Evolutionary conservation across 2,329 filamentous ascomycete species (phyloP), one percentile per base, ranked within the genome.

Genomic region (Fonsecaea nubica): DNA sequence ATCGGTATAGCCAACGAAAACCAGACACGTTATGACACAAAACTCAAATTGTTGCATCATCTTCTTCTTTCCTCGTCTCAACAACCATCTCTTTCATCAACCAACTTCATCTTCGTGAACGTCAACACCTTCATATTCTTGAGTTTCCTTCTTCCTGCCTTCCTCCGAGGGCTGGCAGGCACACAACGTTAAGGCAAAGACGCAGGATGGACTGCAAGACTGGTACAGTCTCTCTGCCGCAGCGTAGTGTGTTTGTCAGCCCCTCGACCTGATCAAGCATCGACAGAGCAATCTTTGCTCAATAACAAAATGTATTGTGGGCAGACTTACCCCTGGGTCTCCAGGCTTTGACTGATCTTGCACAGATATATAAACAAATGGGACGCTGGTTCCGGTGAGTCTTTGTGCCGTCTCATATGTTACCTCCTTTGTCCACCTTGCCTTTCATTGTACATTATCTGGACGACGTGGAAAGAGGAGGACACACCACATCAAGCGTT

Each of bases 381-480:
- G 32, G 55, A 56, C 33, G 55, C 53, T 52, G 36, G 25, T 36
- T 52, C 40, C 18, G 54, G 54, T 55, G 59, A 48, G 48, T 45
- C 13, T 32, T 35, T 32, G 42, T 50, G 58, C 62, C 42, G 25
- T 45, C 50, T 21, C 33, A 35, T 32, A 7, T 33, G 21, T 55
- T 38, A 13, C 40, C 33, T 30, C 35, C 52, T 36, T 54, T 32
- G 38, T 48, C 32, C 30, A 32, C 5, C 7, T 30, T 54, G 36
- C 42, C 25, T 50, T 40, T 57, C 33, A n/a, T 10, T 18, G 8
- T 57, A 10, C 25, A 38, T 48, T n/a, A 30, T 50, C 40, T 63
- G 64, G 64, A 66, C 54, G 40, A 66, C 42, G 59, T 63, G 54
- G 59, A 62, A 66, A 59, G 64, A 63, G 59, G 64, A 59, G 33